These are phyloP conservation scores for Malus domestica DNA, from an alignment of 306 rosid species.

Conservation along the genomic window DNA sequence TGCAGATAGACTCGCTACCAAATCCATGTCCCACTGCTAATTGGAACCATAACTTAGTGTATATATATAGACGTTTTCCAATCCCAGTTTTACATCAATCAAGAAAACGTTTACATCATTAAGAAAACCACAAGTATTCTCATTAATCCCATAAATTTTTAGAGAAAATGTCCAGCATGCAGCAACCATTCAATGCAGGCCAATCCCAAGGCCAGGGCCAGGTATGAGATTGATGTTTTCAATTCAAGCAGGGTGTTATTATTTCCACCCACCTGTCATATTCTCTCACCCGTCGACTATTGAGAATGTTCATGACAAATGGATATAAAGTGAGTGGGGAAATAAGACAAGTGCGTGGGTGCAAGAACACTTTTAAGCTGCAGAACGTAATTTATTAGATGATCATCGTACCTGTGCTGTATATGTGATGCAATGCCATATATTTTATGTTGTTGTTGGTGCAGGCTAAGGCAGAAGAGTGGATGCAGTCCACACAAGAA, in stretches of 20 bases:
- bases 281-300: background rate
- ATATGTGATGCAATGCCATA: background rate
- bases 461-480: constrained; percentile 31
- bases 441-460: background rate
- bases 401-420: background rate
- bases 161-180: constrained; percentile 46
- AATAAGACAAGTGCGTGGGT: background rate
- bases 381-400: background rate
- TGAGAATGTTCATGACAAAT: background rate
- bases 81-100: background rate
- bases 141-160: background rate
- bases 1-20: background rate
- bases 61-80: background rate
- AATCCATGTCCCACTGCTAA: background rate
- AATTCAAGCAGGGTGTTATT: background rate
- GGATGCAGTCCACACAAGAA: constrained; percentile 23
- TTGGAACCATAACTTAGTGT: background rate
- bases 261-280: background rate
- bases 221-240: constrained; percentile 1
- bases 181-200: constrained; percentile 38
- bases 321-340: background rate
- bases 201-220: constrained; percentile 25
- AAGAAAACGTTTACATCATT: background rate
- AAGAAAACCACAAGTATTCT: background rate
- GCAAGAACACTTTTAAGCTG: background rate